These are phyloP conservation scores for Infundibulicybe gibba DNA, from an alignment of 768 basidiomycete species.

Conservation along the genomic window DNA sequence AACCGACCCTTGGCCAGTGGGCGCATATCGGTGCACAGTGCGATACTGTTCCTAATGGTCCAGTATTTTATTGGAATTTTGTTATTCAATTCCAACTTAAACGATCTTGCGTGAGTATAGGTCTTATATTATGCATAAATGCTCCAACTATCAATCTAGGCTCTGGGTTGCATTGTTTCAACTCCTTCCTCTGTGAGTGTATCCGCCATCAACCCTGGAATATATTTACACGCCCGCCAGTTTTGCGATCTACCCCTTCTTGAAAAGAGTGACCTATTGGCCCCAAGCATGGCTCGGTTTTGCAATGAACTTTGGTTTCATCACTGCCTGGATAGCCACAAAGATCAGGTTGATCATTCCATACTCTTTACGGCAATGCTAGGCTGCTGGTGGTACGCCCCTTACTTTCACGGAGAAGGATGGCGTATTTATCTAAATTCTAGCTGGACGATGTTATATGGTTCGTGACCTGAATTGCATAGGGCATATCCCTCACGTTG, in stretches of 20 bases:
- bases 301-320: slow-evolving; percentile 53
- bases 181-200: slow-evolving; percentile 38
- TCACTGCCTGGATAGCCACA: slow-evolving; percentile 43
- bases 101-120: slow-evolving; percentile 12
- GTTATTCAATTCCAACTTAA: slow-evolving; percentile 28
- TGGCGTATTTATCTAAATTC: not conserved
- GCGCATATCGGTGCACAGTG: slow-evolving; percentile 38
- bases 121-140: not conserved
- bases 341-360: slow-evolving; percentile 22
- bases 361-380: slow-evolving; percentile 31
- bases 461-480: slow-evolving; percentile 15
- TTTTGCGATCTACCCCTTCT: slow-evolving; percentile 45
- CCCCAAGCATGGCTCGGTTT: slow-evolving; percentile 62
- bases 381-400: slow-evolving; percentile 44
- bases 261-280: slow-evolving; percentile 57
- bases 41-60: slow-evolving; percentile 32
- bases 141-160: slow-evolving; percentile 16
- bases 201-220: not conserved
- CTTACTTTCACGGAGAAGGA: not conserved
- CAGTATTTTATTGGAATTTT: slow-evolving; percentile 36
- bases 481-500: not conserved
- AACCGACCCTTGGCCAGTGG: slow-evolving; percentile 47
- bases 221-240: slow-evolving; percentile 12
- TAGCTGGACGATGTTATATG: slow-evolving; percentile 50
- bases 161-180: slow-evolving; percentile 41